Percentiles rank a stretch among this genome's conserved stretches.
Evolutionary conservation across 2,329 filamentous ascomycete genomes (phyloP).

Genomic region (Xylaria sp.): DNA sequence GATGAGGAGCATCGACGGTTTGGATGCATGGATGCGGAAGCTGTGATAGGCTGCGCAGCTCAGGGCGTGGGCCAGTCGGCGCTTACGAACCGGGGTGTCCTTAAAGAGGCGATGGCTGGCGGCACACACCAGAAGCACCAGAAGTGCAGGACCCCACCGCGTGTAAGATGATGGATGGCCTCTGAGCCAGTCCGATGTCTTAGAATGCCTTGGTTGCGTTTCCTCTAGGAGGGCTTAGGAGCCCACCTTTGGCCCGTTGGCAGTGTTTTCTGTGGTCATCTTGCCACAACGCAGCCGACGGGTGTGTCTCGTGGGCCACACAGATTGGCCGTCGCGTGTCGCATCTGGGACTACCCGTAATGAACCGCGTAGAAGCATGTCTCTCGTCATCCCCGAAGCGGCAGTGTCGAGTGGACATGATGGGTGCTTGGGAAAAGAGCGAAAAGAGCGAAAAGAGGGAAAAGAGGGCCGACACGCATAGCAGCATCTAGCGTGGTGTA

Average conservation of each 20-base stretch:
- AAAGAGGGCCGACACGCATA: slow-evolving; percentile 7
- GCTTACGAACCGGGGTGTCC: slow-evolving; percentile 58
- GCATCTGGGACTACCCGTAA: slow-evolving; percentile 44
- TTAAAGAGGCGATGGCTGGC: slow-evolving; percentile 56
- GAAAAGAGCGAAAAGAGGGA: neutral
- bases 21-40: slow-evolving; percentile 48
- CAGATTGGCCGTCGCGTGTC: slow-evolving; percentile 52
- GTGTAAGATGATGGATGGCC: slow-evolving; percentile 56
- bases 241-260: slow-evolving; percentile 41
- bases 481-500: neutral
- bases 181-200: slow-evolving; percentile 61
- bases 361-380: slow-evolving; percentile 44
- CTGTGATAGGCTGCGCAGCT: slow-evolving; percentile 58
- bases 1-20: slow-evolving; percentile 50
- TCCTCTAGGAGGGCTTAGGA: slow-evolving; percentile 46
- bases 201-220: slow-evolving; percentile 57
- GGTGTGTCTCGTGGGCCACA: slow-evolving; percentile 57
- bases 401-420: slow-evolving; percentile 40
- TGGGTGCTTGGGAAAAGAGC: slow-evolving; percentile 27
- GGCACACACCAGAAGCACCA: slow-evolving; percentile 57
- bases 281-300: slow-evolving; percentile 54
- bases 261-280: slow-evolving; percentile 47
- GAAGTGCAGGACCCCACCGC: slow-evolving; percentile 55
- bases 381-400: slow-evolving; percentile 49
- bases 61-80: slow-evolving; percentile 58